These are phyloP conservation scores for Beauveria pseudobassiana DNA, from an alignment of 2,329 filamentous ascomycete genomes.

Conservation along the genomic window DNA sequence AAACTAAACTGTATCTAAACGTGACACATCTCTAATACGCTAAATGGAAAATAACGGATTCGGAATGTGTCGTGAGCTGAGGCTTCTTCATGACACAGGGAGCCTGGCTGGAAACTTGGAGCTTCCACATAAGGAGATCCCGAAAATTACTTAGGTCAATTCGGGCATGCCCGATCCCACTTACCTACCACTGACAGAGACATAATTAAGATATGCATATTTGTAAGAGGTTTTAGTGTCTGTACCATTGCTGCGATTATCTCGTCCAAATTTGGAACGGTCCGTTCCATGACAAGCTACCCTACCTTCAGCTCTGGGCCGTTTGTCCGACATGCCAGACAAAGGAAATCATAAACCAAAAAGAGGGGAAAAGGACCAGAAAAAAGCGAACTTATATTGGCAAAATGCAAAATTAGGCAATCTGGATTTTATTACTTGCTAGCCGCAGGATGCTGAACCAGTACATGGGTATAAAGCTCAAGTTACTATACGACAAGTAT, in stretches of 20 bases:
- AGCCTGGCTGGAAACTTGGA: neutral
- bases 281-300: neutral
- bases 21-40: neutral
- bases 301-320: neutral
- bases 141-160: neutral
- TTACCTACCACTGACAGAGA: neutral
- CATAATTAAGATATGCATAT: neutral
- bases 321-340: too few species aligned
- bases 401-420: neutral
- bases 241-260: neutral
- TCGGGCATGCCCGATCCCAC: neutral
- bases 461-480: neutral
- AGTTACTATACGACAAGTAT: neutral
- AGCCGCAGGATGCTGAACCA: too few species aligned
- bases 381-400: neutral
- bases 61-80: neutral
- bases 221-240: neutral
- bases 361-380: neutral
- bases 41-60: neutral
- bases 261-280: neutral
- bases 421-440: neutral
- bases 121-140: neutral
- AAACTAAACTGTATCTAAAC: neutral
- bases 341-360: neutral
- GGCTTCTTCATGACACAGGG: neutral